A percentile compares a stretch with the other conserved stretches of the same genome.
Conservation (phyloP, 2,329 filamentous ascomycete genomes). For the Saccharata proteae region DNA sequence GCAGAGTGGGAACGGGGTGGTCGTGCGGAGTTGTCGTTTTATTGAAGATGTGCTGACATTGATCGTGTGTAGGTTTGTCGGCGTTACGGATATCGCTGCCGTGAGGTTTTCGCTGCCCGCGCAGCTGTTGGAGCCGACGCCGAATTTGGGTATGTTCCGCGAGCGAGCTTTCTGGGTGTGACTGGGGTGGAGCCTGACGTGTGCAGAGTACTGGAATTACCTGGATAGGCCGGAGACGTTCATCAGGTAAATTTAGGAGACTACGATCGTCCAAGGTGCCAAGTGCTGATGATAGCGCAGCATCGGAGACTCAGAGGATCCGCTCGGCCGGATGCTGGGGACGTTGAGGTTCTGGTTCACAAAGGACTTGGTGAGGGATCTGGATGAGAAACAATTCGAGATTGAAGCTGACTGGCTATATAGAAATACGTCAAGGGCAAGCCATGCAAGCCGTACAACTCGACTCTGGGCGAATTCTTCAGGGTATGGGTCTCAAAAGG, state of each 20-base stretch:
- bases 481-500: slow-evolving; percentile 43
- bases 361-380: slow-evolving; percentile 61
- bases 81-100: slow-evolving; percentile 86
- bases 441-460: slow-evolving; percentile 98
- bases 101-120: slow-evolving; percentile 94
- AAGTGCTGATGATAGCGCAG: slow-evolving; percentile 34
- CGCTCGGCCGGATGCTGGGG: slow-evolving; percentile 86
- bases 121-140: slow-evolving; percentile 88
- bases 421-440: slow-evolving; percentile 96
- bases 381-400: slow-evolving; percentile 1
- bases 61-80: slow-evolving; percentile 68
- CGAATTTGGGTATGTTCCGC: slow-evolving; percentile 57
- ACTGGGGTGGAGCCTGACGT: slow-evolving; percentile 13
- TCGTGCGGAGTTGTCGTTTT: too few relatives aligned
- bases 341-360: slow-evolving; percentile 97
- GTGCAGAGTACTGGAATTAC: slow-evolving; percentile 91
- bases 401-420: slow-evolving; percentile 12
- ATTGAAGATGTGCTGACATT: too few relatives aligned
- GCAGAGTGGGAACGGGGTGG: neutral
- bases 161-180: neutral
- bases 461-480: slow-evolving; percentile 93
- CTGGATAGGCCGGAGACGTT: slow-evolving; percentile 91
- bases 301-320: slow-evolving; percentile 80
- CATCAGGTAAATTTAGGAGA: slow-evolving; percentile 37
- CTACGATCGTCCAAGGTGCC: neutral